Evolutionary conservation across 345 rosid species (phyloP).

Genomic region (Chamaenerion angustifolium): DNA sequence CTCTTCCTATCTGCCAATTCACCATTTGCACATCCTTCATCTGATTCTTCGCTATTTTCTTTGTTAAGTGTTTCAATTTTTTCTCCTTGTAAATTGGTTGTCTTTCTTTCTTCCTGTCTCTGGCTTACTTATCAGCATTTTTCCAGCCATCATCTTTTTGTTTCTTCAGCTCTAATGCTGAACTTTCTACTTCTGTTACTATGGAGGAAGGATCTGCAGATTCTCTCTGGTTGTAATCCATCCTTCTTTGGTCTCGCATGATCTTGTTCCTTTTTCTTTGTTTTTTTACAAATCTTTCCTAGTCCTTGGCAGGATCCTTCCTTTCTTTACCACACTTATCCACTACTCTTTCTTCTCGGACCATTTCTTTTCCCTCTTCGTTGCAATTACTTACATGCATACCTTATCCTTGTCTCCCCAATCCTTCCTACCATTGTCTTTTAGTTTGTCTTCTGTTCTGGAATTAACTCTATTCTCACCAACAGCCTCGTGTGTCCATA

Average conservation of each 20-base stretch:
- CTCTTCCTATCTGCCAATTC: slow-evolving; percentile 83
- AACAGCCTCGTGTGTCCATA: slow-evolving; percentile 42
- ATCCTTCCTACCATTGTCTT: slow-evolving; percentile 87
- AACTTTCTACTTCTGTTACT: slow-evolving; percentile 45
- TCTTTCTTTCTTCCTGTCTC: slow-evolving; percentile 83
- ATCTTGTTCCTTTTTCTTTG: slow-evolving; percentile 73
- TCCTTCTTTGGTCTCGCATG: slow-evolving; percentile 56
- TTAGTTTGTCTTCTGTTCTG: slow-evolving; percentile 74
- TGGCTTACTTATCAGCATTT: slow-evolving; percentile 54
- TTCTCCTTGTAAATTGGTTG: slow-evolving; percentile 62
- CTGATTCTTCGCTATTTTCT: slow-evolving; percentile 50
- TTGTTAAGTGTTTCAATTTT: slow-evolving; percentile 48
- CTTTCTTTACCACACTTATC: slow-evolving; percentile 87
- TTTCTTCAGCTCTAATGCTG: slow-evolving; percentile 49
- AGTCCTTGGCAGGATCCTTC: slow-evolving; percentile 61
- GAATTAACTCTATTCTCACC: slow-evolving; percentile 82
- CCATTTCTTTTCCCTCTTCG: slow-evolving; percentile 49
- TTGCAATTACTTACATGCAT: slow-evolving; percentile 37
- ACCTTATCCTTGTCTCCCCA: slow-evolving; percentile 89
- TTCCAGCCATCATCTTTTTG: slow-evolving; percentile 65
- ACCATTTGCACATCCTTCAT: slow-evolving; percentile 76
- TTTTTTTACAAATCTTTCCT: slow-evolving; percentile 65
- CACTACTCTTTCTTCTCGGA: slow-evolving; percentile 65
- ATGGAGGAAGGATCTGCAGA: slow-evolving; percentile 49
- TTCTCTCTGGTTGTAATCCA: slow-evolving; percentile 40